Evolutionary conservation across 176 grass and related monocot species (phyloP).

Genomic region (Aechmea fasciata): DNA sequence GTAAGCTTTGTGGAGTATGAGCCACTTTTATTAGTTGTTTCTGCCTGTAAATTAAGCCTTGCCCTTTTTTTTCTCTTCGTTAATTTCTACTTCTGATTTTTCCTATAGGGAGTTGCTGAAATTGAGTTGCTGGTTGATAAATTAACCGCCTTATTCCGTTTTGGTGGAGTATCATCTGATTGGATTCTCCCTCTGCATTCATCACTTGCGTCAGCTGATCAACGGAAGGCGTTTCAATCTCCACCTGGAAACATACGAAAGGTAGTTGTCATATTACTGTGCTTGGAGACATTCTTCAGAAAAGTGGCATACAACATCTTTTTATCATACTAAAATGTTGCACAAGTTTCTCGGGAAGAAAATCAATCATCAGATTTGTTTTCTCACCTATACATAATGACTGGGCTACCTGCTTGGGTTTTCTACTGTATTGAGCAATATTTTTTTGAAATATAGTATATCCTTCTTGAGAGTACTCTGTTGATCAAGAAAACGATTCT

Average conservation of each 20-base stretch:
- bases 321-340: neutral
- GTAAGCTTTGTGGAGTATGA: conserved; percentile 31
- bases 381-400: neutral
- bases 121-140: conserved; percentile 94
- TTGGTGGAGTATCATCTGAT: conserved; percentile 70
- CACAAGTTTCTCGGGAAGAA: no score
- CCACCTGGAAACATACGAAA: conserved; percentile 76
- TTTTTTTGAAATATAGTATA: no score
- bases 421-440: no score
- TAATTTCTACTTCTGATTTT: neutral
- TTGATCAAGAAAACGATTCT: no score
- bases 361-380: no score
- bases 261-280: conserved; percentile 27
- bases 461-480: no score
- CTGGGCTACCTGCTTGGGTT: neutral
- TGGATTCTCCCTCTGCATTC: conserved; percentile 98
- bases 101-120: conserved; percentile 88
- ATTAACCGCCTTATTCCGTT: conserved; percentile 70
- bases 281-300: neutral
- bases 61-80: neutral
- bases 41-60: conserved; percentile 1
- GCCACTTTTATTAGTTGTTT: conserved; percentile 11
- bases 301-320: neutral
- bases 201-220: conserved; percentile 73
- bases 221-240: conserved; percentile 83